Conservation (phyloP, 2,329 filamentous ascomycete genomes). For the Alternaria burnsii region DNA sequence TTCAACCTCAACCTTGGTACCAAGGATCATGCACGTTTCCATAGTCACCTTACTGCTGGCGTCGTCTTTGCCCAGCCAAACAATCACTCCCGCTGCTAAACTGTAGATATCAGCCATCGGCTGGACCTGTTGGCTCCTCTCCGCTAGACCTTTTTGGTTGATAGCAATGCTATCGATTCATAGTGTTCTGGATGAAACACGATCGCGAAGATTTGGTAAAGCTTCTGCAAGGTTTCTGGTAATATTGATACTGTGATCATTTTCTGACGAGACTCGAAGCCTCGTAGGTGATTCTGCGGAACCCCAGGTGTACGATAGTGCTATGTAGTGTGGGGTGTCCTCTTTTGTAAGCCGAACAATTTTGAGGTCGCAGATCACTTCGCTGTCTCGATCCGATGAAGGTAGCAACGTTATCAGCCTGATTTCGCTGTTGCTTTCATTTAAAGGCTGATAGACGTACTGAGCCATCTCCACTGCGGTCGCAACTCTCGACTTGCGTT, state of each 20-base stretch:
- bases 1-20: not conserved
- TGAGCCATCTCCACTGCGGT: not conserved
- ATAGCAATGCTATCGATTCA: not conserved
- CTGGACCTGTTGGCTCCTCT: slow-evolving; percentile 1
- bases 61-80: slow-evolving; percentile 6
- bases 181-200: not conserved
- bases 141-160: not conserved
- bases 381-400: not conserved
- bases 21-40: not conserved
- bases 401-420: slow-evolving; percentile 3
- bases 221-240: slow-evolving; percentile 3
- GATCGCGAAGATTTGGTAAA: not conserved
- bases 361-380: slow-evolving; percentile 5
- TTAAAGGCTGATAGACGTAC: not conserved
- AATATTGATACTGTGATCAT: not conserved
- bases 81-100: slow-evolving; percentile 3
- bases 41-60: not conserved
- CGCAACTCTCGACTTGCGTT: not conserved
- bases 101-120: slow-evolving; percentile 4
- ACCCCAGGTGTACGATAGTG: not conserved
- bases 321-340: not conserved
- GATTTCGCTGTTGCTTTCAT: not conserved
- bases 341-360: not conserved
- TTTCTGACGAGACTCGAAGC: not conserved
- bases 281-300: not conserved